phyloP scores from a whole-genome alignment of 129 eudicot species.

The Dittrichia graveolens region DNA sequence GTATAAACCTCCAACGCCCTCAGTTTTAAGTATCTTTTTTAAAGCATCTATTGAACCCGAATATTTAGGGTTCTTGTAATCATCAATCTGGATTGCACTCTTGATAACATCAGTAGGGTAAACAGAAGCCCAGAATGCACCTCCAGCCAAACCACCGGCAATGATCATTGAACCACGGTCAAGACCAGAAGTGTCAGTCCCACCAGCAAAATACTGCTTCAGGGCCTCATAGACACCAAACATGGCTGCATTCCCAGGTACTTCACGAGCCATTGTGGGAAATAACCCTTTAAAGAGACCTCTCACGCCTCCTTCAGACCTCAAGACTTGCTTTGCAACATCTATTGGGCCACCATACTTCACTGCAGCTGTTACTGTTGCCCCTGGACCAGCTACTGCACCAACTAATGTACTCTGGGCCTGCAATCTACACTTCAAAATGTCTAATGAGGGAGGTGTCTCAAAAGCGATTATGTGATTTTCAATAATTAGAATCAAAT shows the following conservation, averaged over 20 bases:
- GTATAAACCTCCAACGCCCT: conserved; percentile 82
- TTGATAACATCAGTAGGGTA: conserved; percentile 94
- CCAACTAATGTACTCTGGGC: conserved; percentile 67
- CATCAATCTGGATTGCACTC: conserved; percentile 89
- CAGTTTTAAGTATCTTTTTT: conserved; percentile 62
- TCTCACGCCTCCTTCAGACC: conserved; percentile 69
- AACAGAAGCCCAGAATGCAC: conserved; percentile 72
- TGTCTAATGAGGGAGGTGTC: background rate
- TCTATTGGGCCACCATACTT: conserved; percentile 87
- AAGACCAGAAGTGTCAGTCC: conserved; percentile 70
- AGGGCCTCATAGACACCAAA: conserved; percentile 87
- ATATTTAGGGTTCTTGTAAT: conserved; percentile 75
- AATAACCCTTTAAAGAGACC: conserved; percentile 84
- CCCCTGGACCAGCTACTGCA: conserved; percentile 48
- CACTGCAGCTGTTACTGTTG: conserved; percentile 45
- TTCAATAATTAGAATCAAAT: background rate
- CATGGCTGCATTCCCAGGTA: conserved; percentile 92
- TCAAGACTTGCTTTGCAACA: conserved; percentile 77
- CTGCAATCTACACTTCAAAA: conserved; percentile 58
- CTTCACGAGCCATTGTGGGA: conserved; percentile 93
- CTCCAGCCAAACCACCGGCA: conserved; percentile 94
- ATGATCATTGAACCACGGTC: conserved; percentile 74
- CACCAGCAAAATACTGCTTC: conserved; percentile 85
- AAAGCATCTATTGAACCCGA: conserved; percentile 77
- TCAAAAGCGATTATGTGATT: background rate